Conservation (phyloP, 257 asterid species). For the Forsythia viridissima region DNA sequence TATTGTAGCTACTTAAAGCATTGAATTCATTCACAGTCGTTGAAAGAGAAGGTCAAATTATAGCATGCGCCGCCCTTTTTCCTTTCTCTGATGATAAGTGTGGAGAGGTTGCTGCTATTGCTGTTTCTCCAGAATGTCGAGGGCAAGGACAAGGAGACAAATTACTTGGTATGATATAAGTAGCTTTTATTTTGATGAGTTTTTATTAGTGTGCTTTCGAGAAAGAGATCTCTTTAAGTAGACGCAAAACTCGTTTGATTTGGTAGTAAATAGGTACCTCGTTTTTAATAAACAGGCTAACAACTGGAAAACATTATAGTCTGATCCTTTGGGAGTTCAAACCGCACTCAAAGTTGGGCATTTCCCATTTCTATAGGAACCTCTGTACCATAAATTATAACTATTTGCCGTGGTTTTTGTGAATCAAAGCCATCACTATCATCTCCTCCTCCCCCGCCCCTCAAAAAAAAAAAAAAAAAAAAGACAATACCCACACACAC, state of each 20-base stretch:
- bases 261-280: not conserved
- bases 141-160: slow-evolving; percentile 99
- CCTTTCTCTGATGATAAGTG: slow-evolving; percentile 78
- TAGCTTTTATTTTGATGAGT: not conserved
- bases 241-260: not conserved
- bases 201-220: not conserved
- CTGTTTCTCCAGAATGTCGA: slow-evolving; percentile 97
- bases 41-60: slow-evolving; percentile 96
- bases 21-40: slow-evolving; percentile 67
- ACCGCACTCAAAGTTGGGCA: too few relatives aligned
- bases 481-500: not conserved
- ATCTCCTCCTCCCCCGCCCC: not conserved
- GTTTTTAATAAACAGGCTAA: not conserved
- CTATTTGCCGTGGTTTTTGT: not conserved
- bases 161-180: slow-evolving; percentile 71
- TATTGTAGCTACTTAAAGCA: slow-evolving; percentile 61
- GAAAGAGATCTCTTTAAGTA: not conserved
- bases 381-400: too few relatives aligned
- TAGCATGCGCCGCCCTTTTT: slow-evolving; percentile 89
- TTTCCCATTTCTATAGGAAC: too few relatives aligned
- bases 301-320: not conserved
- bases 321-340: not conserved
- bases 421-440: not conserved
- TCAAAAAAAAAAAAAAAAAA: too few relatives aligned
- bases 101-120: slow-evolving; percentile 97